Base-by-base conservation (phyloP, 1,284 basidiomycete genomes). In the Puccinia triticina region DNA sequence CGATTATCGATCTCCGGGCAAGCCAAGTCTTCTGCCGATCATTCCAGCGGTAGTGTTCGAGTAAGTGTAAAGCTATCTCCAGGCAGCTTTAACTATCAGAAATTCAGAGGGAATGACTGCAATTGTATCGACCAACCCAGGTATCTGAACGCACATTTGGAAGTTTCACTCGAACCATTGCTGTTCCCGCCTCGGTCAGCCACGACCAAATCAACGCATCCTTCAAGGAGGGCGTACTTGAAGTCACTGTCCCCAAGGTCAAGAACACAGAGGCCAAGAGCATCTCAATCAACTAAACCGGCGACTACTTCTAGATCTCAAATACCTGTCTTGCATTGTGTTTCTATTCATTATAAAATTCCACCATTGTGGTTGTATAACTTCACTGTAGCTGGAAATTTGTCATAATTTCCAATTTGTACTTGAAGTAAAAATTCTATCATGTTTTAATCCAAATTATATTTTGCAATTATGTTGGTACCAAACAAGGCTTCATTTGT, bases 111-210 rank as follows among this genome's bases (percentile, higher is more conserved):
- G 5, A 40, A 5, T 76, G 2, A 76, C 23, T 34, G 16, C 29
- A 57, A 61, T 77, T 34, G 2, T 57, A 16, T 37, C 3, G 12
- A 14, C 37, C 32, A 18, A 34, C 64, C 50, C 61, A 81, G 79
- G 32, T 81, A 32, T 81, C 79, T 23, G 79, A 81, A 55, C 69
- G 79, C n/a, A 55, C 57, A 18, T 81, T 81, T 66, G 79, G 79
- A 57, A 61, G 55, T 10, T 81, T 81, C 48, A 40, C 67, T 46
- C 79, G 79, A 61, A 66, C 71, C 23, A 29, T 81, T 8, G 79
- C 71, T 46, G 79, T 81, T 7, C 79, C 79, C 29, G n/a, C 50
- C n/a, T 48, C 37, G 18, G 57, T 74, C 71, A 61, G 69, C 11
- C 59, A 59, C 32, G 79, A 81, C 34, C 55, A 74, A 48, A 81